Evolutionary conservation across 345 rosid genomes (phyloP), one percentile per base, ranked within the genome.

Genomic region (Camelina hispida): DNA sequence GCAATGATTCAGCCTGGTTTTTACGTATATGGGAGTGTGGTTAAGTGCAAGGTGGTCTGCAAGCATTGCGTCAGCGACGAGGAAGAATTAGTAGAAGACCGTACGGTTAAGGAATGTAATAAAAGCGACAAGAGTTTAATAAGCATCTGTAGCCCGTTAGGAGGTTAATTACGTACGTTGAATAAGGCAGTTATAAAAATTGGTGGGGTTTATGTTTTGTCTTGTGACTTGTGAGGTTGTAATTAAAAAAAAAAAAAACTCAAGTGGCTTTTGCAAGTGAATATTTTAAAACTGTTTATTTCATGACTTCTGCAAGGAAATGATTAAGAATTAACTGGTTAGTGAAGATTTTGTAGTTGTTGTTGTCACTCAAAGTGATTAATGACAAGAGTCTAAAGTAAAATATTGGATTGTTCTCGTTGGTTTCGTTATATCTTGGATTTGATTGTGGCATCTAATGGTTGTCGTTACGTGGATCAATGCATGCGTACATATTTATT

Each of bases 1-100:
- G 80, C 84, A 67, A 90, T 95, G 99, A 90, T 87, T 11, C 84
- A 92, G 28, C 99, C 99, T 0, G 99, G 99, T 60, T 95, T 95
- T 80, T 89, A 92, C 71, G 94, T 95, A 6, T 89, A 83, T 62
- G 88, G 85, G 59, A 88, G 84, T 58, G 89, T 85, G 80, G 83
- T 95, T 79, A 92, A 90, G 89, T 90, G 97, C 85, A 89, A 90
- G 83, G 99, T 89, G 35, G 78, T 92, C 32, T 90, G 99, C 85
- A 83, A 90, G 86, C 84, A 90, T 79, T 37, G 75, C 75, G 80
- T 60, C 53, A 69, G 43, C 63, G 81, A 59, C 44, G 79, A 66
- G 32, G 76, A 72, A 12, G 70, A 54, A 55, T 40, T 40, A 10
- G 6, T 63, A 3, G 74, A 78, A 44, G 74, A 72, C 59, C 63